Evolutionary conservation across 179 eudicot genomes (phyloP), one percentile per base, ranked within the genome.

Genomic region (Silene noctiflora): DNA sequence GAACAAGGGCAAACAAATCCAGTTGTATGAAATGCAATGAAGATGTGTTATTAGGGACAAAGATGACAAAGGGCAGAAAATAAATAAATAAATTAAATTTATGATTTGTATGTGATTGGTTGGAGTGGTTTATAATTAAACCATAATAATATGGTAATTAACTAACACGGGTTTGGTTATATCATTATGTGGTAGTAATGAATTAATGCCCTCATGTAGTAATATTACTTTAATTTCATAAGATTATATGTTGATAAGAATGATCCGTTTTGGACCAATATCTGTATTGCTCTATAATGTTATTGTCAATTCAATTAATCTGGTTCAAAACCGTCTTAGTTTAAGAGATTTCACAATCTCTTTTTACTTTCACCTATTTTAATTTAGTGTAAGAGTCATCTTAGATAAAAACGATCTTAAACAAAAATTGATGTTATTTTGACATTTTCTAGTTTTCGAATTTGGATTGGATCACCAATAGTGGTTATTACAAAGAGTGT

Each of bases 1-100:
- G 44, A 63, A 73, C 71, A 35, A 35, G 63, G 76, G 48, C 65
- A 65, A 53, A 53, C 65, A 65, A 79, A 71, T 61, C 42, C 81
- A 77, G 77, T 79, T 76, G 53, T 68, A 66, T 58, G 60, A 77
- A 14, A 78, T 79, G 69, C 8, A 64, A 75, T 70, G 58, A 80
- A 80, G 80, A 81, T 80, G 71, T 80, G 67, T 69, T 67, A 79
- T 60, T 64, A 17, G n/a, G 80, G 78, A 77, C 79, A 76, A 67
- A 67, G 71, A 67, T 19, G 71, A 33, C 48, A 67, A 31, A 53
- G 24, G 25, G 66, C n/a, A 67, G 29, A 42, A 19, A 21, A 63
- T 12, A 21, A 67, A 53, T 27, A 27, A 13, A 12, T 1, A 16
- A 53, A 53, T 10, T 14, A 16, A 53, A 14, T n/a, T 60, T 76